Percentiles rank a stretch among this genome's conserved stretches.
Conservation (phyloP, 2,329 filamentous ascomycete genomes). For the Cercospora citrullina region DNA sequence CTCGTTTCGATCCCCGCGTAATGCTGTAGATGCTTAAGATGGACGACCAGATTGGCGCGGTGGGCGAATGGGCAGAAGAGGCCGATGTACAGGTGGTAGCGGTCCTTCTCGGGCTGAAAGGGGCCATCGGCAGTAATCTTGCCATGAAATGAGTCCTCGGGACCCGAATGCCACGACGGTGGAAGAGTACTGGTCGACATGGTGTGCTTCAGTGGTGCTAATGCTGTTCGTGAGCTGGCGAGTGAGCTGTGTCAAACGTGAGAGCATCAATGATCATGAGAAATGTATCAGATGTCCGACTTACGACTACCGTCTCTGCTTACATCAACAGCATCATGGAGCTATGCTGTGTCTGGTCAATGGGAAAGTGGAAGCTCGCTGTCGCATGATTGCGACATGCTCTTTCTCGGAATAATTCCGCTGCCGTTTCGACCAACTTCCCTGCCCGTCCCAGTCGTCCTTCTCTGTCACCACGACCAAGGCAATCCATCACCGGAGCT, state of each 20-base stretch:
- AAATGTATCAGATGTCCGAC: neutral
- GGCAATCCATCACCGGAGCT: neutral
- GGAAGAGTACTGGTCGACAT: constrained; percentile 5
- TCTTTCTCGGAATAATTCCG: neutral
- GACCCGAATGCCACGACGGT: constrained; percentile 33
- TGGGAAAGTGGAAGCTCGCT: neutral
- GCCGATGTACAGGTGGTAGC: constrained; percentile 60
- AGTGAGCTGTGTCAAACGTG: constrained; percentile 14
- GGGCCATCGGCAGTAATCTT: constrained; percentile 49
- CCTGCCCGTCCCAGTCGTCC: neutral
- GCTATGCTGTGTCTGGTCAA: neutral
- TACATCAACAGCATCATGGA: neutral
- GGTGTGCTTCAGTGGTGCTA: neutral
- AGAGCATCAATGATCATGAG: neutral
- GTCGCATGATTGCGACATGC: neutral
- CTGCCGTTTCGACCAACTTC: neutral
- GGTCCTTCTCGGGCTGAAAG: constrained; percentile 53
- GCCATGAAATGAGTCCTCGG: constrained; percentile 54
- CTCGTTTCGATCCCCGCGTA: constrained; percentile 54
- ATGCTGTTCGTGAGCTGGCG: constrained; percentile 3
- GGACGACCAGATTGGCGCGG: constrained; percentile 57
- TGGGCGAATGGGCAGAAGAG: constrained; percentile 68
- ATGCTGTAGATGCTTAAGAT: constrained; percentile 58
- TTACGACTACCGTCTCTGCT: neutral
- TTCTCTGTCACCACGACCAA: neutral